Evolutionary conservation across 1,284 basidiomycete genomes (phyloP).

Genomic region (Pterula multifida): DNA sequence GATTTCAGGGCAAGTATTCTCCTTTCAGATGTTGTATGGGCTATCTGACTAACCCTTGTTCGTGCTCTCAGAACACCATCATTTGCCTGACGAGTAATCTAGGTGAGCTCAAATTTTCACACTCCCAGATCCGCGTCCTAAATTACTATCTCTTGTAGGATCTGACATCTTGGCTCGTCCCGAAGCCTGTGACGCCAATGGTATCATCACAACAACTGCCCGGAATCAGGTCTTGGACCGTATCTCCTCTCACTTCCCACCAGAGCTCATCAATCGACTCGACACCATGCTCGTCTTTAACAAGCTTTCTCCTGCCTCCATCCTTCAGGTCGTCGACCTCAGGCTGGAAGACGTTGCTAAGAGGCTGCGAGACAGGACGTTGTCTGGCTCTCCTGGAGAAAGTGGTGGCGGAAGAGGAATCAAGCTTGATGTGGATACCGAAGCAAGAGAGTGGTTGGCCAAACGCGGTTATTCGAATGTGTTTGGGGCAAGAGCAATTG

Average conservation of each 20-base stretch:
- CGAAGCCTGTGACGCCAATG: conserved; percentile 52
- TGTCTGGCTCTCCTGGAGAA: not conserved
- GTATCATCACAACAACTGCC: conserved; percentile 55
- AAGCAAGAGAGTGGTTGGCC: conserved; percentile 65
- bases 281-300: conserved; percentile 87
- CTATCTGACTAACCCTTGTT: not conserved
- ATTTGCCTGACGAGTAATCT: conserved; percentile 57
- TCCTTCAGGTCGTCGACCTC: conserved; percentile 68
- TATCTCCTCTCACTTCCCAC: conserved; percentile 74
- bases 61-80: conserved; percentile 57
- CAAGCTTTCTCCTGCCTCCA: conserved; percentile 65
- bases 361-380: conserved; percentile 46
- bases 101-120: conserved; percentile 22
- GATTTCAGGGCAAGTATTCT: conserved; percentile 57
- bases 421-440: conserved; percentile 55
- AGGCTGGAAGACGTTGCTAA: conserved; percentile 66
- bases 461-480: conserved; percentile 73
- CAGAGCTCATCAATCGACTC: conserved; percentile 83
- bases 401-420: conserved; percentile 26
- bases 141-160: conserved; percentile 20
- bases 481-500: conserved; percentile 82
- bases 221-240: conserved; percentile 63
- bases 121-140: not conserved
- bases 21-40: not conserved
- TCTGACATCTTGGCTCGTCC: conserved; percentile 68